Base-by-base conservation (phyloP, 208 protist genomes). In the Crithidia bombi region DNA sequence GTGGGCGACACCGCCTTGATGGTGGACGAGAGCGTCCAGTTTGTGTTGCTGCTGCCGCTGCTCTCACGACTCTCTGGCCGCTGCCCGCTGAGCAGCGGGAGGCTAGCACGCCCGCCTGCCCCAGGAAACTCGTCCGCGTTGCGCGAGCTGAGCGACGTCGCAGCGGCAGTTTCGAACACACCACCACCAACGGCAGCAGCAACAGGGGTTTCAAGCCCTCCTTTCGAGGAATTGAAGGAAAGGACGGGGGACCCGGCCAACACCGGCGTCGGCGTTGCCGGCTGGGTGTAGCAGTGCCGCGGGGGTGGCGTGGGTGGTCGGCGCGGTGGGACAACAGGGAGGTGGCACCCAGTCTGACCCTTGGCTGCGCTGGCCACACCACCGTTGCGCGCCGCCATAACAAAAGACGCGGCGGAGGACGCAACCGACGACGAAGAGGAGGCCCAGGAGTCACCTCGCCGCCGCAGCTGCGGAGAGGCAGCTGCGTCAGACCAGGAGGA, bases 251-350 rank as follows among this genome's bases (percentile, higher is more conserved):
- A 55, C 43, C 14, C 5, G 43, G n/a, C n/a, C 43, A 5, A 19
- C 43, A 23, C 28, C 28, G 9, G 9, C 12, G 2, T 23, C 21
- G 9, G 50, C 9, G 21, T 11, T 15, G 39, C 11, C 41, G 10
- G 4, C 10, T 23, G 33, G 57, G 19, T 14, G 47, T 73, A 33
- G 50, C 68, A 69, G 47, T 39, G 61, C 2, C 68, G 74, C 21
- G 71, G 71, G 25, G 73, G 73, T 26, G 71, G 71, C 57, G 63
- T 71, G 32, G 71, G 71, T 36, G 71, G 64, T 12, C 39, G 64
- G 5, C 56, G 50, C 36, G 32, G 46, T 17, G 46, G 44, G n/a
- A 32, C 36, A 6, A 36, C 21, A 0, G 33, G 25, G 0, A 36
- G 11, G 5, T 1, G 21, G 6, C 11, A 2, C 15, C 21, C 55